Percentiles rank a stretch among this genome's conserved stretches.
phyloP scores from a whole-genome alignment of 1,284 basidiomycete genomes.

The Ceratobasidium papillatum region DNA sequence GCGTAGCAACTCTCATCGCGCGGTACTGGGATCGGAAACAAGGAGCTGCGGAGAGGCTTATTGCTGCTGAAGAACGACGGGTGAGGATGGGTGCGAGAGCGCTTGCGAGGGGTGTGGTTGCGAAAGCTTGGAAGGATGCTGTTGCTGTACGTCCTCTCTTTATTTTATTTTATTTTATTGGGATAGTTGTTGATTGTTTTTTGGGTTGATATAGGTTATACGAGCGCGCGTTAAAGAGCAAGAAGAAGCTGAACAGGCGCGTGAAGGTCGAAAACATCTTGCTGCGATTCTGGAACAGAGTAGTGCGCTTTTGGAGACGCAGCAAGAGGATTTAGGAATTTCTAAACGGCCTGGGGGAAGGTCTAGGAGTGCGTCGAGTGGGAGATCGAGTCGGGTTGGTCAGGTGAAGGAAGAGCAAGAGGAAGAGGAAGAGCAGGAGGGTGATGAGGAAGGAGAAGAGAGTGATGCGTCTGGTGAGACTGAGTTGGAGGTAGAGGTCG shows the following conservation, averaged over 20 bases:
- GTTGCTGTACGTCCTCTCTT: slow-evolving; percentile 70
- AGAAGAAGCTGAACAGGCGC: slow-evolving; percentile 69
- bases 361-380: slow-evolving; percentile 46
- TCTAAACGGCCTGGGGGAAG: slow-evolving; percentile 43
- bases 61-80: slow-evolving; percentile 20
- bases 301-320: slow-evolving; percentile 85
- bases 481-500: slow-evolving; percentile 44
- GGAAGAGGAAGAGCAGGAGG: slow-evolving; percentile 49
- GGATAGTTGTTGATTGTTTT: no score
- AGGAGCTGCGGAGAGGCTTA: slow-evolving; percentile 29
- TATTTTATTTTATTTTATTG: background rate
- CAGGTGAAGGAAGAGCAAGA: slow-evolving; percentile 48
- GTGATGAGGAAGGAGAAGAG: slow-evolving; percentile 51
- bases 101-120: slow-evolving; percentile 64
- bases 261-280: slow-evolving; percentile 81
- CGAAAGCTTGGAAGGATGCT: slow-evolving; percentile 87
- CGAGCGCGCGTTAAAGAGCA: slow-evolving; percentile 69
- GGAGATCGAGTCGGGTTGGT: slow-evolving; percentile 42
- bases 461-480: slow-evolving; percentile 44
- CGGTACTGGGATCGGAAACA: slow-evolving; percentile 33
- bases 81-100: slow-evolving; percentile 19
- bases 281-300: slow-evolving; percentile 92
- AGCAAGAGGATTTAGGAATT: slow-evolving; percentile 71
- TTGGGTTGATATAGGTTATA: slow-evolving; percentile 67
- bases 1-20: slow-evolving; percentile 14